Conservation (phyloP, 257 asterid species). For the Thymus quinquecostatus region DNA sequence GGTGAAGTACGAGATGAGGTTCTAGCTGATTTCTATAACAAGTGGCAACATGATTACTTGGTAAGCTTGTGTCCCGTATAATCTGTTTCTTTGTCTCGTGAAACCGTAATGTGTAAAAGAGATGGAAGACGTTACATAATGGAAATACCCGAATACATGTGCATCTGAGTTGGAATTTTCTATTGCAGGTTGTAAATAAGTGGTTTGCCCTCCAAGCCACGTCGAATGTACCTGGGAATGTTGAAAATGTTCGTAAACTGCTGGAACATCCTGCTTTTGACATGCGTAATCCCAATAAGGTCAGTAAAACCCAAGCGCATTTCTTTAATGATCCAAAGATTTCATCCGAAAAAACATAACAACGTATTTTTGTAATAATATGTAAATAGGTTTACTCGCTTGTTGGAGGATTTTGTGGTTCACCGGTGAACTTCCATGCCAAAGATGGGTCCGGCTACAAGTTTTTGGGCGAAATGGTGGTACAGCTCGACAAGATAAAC, state of each 20-base stretch:
- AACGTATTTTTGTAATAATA: background rate
- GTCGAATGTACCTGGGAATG: conserved; percentile 72
- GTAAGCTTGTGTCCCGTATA: conserved; percentile 43
- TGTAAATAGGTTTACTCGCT: conserved; percentile 63
- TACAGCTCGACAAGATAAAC: conserved; percentile 80
- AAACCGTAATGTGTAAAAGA: background rate
- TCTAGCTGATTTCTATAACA: conserved; percentile 82
- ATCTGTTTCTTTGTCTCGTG: conserved; percentile 5
- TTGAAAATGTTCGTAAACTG: conserved; percentile 74
- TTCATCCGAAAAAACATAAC: background rate
- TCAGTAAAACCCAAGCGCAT: conserved; percentile 21
- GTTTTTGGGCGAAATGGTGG: conserved; percentile 76
- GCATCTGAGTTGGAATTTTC: background rate
- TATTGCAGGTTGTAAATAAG: conserved; percentile 65
- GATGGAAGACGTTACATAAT: background rate
- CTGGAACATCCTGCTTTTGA: conserved; percentile 76
- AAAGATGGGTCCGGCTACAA: conserved; percentile 88
- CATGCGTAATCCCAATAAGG: conserved; percentile 85
- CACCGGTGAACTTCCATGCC: conserved; percentile 74
- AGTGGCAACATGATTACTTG: conserved; percentile 92
- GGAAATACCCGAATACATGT: background rate
- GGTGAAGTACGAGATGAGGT: conserved; percentile 70
- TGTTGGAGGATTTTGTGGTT: conserved; percentile 81
- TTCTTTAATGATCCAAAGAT: background rate
- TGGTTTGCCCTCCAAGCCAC: conserved; percentile 82